A percentile compares a stretch with the other conserved stretches of the same genome.
These are phyloP conservation scores for Penicillium sp. DNA, from an alignment of 2,329 filamentous ascomycete genomes.

Conservation along the genomic window DNA sequence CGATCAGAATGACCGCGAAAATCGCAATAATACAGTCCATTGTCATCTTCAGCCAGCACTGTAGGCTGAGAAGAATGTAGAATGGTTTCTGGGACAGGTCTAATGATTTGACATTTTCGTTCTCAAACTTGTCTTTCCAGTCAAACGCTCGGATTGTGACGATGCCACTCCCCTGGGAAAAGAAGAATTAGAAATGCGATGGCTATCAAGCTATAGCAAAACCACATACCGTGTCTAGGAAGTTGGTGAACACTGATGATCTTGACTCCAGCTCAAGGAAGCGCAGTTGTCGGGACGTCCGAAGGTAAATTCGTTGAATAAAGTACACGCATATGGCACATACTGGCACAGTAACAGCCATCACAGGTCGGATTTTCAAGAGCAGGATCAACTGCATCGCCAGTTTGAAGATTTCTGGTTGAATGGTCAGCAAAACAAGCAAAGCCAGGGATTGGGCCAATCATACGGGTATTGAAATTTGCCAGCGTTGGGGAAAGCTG, in stretches of 20 bases:
- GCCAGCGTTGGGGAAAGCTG: not conserved
- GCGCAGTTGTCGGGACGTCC: conserved; percentile 5
- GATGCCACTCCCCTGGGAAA: not conserved
- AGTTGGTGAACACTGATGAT: not conserved
- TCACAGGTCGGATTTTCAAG: not conserved
- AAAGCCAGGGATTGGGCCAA: not conserved
- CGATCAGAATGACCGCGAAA: not conserved
- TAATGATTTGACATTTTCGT: not conserved
- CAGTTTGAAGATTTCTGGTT: not conserved
- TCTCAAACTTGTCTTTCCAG: not conserved
- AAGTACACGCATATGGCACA: not conserved
- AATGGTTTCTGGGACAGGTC: not conserved
- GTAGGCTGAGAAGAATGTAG: not conserved
- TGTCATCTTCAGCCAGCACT: not conserved
- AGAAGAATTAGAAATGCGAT: not conserved
- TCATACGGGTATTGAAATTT: conserved; percentile 1
- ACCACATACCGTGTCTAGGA: conserved; percentile 1
- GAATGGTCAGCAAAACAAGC: not conserved
- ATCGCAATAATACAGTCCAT: not conserved
- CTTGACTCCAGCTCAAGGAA: conserved; percentile 4
- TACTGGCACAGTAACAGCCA: not conserved
- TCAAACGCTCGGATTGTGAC: not conserved
- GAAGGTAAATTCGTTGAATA: conserved; percentile 1
- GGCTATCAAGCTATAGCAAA: not conserved
- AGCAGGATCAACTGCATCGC: not conserved